Percentiles rank a stretch among this genome's conserved stretches.
These are phyloP conservation scores for Ceratobasidium sp. DNA, from an alignment of 1,284 basidiomycete species.

Conservation along the genomic window DNA sequence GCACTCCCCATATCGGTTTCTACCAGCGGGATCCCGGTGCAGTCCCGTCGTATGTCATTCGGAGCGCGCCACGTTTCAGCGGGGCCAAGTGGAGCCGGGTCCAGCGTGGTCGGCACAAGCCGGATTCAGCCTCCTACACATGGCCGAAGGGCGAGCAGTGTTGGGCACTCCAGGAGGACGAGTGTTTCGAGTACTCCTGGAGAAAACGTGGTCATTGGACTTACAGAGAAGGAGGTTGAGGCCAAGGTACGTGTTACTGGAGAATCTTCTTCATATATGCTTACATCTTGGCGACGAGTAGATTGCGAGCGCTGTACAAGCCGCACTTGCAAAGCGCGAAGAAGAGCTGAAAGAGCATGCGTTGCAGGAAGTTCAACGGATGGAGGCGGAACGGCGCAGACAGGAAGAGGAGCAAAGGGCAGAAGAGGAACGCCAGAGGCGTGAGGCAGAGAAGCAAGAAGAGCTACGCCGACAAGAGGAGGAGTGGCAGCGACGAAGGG, in stretches of 20 bases:
- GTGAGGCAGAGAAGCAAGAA: constrained; percentile 10
- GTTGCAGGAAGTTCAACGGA: constrained; percentile 12
- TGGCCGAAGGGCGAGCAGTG: constrained; percentile 27
- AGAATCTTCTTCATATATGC: not conserved
- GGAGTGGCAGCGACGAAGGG: constrained; percentile 58
- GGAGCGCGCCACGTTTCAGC: constrained; percentile 32
- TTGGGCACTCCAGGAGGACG: constrained; percentile 45
- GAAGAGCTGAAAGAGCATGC: constrained; percentile 24
- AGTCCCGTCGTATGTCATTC: constrained; percentile 27
- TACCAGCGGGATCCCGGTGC: constrained; percentile 14
- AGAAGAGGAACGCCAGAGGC: constrained; percentile 25
- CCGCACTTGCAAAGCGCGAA: constrained; percentile 30
- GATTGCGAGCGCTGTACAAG: constrained; percentile 32
- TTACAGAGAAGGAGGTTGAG: constrained; percentile 74
- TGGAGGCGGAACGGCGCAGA: constrained; percentile 29
- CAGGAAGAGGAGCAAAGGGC: constrained; percentile 14
- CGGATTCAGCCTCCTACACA: constrained; percentile 11
- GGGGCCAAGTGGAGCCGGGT: constrained; percentile 31
- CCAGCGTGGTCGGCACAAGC: constrained; percentile 5
- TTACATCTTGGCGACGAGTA: constrained; percentile 37
- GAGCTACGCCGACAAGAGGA: constrained; percentile 22
- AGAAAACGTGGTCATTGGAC: constrained; percentile 45
- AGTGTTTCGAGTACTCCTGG: constrained; percentile 21
- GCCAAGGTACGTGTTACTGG: constrained; percentile 57
- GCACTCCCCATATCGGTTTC: constrained; percentile 34